These are phyloP conservation scores for Paraleonurus japonicus DNA, from an alignment of 257 asterid genomes.

Conservation along the genomic window DNA sequence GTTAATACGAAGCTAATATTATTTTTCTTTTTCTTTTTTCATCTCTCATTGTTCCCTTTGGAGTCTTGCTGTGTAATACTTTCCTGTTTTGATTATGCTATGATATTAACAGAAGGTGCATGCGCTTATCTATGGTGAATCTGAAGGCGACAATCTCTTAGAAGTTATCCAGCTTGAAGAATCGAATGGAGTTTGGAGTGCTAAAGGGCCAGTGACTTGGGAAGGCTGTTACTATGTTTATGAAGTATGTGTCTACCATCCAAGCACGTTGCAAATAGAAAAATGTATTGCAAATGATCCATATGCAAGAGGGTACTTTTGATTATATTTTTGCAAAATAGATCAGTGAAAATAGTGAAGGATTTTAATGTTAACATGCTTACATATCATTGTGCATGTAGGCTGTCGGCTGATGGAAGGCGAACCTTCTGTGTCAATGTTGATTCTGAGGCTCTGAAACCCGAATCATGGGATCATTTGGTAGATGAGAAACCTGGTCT, in stretches of 20 bases:
- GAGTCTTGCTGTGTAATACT: slow-evolving; percentile 16
- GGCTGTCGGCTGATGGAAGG: slow-evolving; percentile 83
- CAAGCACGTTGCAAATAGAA: slow-evolving; percentile 70
- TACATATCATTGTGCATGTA: slow-evolving; percentile 32
- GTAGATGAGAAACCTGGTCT: slow-evolving; percentile 69
- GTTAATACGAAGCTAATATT: slow-evolving; percentile 34
- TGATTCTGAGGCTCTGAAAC: slow-evolving; percentile 72
- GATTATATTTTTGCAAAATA: slow-evolving; percentile 16
- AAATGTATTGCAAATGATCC: slow-evolving; percentile 87
- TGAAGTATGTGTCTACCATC: slow-evolving; percentile 88
- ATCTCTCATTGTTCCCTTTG: slow-evolving; percentile 14
- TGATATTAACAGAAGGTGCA: slow-evolving; percentile 55
- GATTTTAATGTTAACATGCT: slow-evolving; percentile 21
- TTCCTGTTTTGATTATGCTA: slow-evolving; percentile 16
- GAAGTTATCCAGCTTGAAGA: slow-evolving; percentile 71
- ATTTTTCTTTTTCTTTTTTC: neutral
- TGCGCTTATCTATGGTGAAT: slow-evolving; percentile 58
- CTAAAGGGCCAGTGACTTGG: slow-evolving; percentile 72
- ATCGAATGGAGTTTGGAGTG: slow-evolving; percentile 81
- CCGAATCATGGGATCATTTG: slow-evolving; percentile 82
- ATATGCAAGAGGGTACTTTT: slow-evolving; percentile 84
- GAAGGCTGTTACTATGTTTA: slow-evolving; percentile 89
- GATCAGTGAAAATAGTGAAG: slow-evolving; percentile 1
- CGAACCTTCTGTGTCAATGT: slow-evolving; percentile 69
- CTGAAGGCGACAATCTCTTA: slow-evolving; percentile 45